Evolutionary conservation across 495 filamentous ascomycete species (phyloP).

Genomic region (Penicillium soppii): DNA sequence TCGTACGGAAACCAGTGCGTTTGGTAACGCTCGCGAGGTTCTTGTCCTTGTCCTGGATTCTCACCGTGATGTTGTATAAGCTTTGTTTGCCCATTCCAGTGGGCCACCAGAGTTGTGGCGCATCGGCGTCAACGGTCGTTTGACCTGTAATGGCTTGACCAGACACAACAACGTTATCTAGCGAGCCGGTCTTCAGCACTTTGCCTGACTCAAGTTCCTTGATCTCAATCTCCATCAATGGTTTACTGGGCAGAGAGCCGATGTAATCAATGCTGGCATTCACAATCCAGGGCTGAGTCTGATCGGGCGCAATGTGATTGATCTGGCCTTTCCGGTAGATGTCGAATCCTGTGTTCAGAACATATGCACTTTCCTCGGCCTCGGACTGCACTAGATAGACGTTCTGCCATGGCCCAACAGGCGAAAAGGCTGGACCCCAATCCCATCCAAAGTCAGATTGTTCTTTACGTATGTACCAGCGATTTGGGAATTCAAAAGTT

Average conservation of each 20-base stretch:
- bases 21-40: constrained; percentile 51
- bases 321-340: constrained; percentile 61
- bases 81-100: constrained; percentile 56
- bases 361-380: constrained; percentile 40
- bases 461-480: constrained; percentile 66
- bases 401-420: constrained; percentile 66
- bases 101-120: constrained; percentile 66
- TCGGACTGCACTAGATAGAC: constrained; percentile 58
- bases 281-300: constrained; percentile 62
- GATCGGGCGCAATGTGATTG: constrained; percentile 59
- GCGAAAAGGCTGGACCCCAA: constrained; percentile 67
- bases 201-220: constrained; percentile 43
- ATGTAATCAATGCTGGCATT: constrained; percentile 69
- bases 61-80: constrained; percentile 58
- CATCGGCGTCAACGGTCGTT: constrained; percentile 38
- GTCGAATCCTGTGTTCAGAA: constrained; percentile 60
- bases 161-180: constrained; percentile 45
- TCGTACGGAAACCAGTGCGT: constrained; percentile 64
- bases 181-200: constrained; percentile 42
- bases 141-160: constrained; percentile 53
- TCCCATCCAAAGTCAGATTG: constrained; percentile 74
- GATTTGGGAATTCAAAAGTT: constrained; percentile 48
- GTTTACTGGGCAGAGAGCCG: constrained; percentile 47
- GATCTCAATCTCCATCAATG: constrained; percentile 54
- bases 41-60: constrained; percentile 32